Evolutionary conservation across 2,329 filamentous ascomycete genomes (phyloP).

Genomic region (Davidsoniella australis): DNA sequence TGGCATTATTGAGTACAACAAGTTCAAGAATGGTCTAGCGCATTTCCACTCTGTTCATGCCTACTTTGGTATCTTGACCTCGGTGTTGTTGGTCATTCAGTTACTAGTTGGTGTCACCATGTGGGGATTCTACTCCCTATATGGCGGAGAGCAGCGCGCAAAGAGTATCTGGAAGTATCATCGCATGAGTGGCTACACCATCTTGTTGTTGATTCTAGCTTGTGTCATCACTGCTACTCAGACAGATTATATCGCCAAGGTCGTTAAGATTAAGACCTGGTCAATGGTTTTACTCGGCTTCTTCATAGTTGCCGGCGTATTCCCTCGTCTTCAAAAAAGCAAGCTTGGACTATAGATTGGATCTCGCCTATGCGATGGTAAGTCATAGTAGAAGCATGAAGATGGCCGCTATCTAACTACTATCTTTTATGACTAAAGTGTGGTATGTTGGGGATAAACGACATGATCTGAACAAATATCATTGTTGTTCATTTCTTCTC

Average conservation of each 20-base stretch:
- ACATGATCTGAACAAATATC: too few relatives aligned
- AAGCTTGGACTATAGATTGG: slow-evolving; percentile 46
- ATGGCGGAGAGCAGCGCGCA: slow-evolving; percentile 63
- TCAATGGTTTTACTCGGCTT: slow-evolving; percentile 47
- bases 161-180: slow-evolving; percentile 87
- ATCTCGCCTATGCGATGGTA: too few relatives aligned
- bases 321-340: slow-evolving; percentile 62
- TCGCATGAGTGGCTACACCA: slow-evolving; percentile 55
- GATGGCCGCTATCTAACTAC: too few relatives aligned
- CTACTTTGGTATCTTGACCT: slow-evolving; percentile 63
- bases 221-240: slow-evolving; percentile 60
- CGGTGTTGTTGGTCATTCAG: slow-evolving; percentile 54
- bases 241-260: slow-evolving; percentile 55
- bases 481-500: too few relatives aligned
- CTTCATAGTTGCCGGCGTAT: slow-evolving; percentile 52
- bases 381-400: too few relatives aligned
- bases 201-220: slow-evolving; percentile 52
- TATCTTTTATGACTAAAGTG: too few relatives aligned
- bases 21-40: slow-evolving; percentile 44
- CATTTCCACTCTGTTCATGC: slow-evolving; percentile 74
- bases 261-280: slow-evolving; percentile 62
- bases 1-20: slow-evolving; percentile 68
- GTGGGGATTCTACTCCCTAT: slow-evolving; percentile 57
- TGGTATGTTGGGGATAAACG: too few relatives aligned
- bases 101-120: slow-evolving; percentile 66